Conservation (phyloP, 2,329 filamentous ascomycete species). For the Pseudopithomyces chartarum region DNA sequence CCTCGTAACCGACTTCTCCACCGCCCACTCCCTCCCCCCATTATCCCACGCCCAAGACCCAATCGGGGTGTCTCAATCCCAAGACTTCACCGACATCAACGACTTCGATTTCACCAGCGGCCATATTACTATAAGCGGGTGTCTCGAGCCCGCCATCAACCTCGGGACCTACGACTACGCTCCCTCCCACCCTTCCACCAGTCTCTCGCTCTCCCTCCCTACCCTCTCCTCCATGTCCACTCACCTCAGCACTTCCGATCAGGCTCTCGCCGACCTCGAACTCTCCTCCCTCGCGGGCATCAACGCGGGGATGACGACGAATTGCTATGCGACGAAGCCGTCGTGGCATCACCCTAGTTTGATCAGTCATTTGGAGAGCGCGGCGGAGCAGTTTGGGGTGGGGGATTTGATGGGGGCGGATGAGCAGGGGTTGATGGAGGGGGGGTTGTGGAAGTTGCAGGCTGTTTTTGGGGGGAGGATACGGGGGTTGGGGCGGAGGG, state of each 20-base stretch:
- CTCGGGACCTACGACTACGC: slow-evolving; percentile 26
- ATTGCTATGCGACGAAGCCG: slow-evolving; percentile 29
- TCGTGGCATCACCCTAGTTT: slow-evolving; percentile 27
- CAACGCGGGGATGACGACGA: background rate
- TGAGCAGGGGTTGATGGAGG: background rate
- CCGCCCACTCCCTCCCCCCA: slow-evolving; percentile 25
- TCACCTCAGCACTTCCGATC: slow-evolving; percentile 16
- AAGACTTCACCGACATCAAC: slow-evolving; percentile 33
- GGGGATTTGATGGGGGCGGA: slow-evolving; percentile 6
- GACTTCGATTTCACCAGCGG: slow-evolving; percentile 48
- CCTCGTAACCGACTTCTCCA: slow-evolving; percentile 34
- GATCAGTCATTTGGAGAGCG: slow-evolving; percentile 26
- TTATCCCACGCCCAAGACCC: slow-evolving; percentile 28
- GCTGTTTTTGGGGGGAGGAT: slow-evolving; percentile 24
- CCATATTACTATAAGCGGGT: slow-evolving; percentile 43
- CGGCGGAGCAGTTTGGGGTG: slow-evolving; percentile 23
- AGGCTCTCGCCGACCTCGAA: slow-evolving; percentile 13
- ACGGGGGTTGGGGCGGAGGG: slow-evolving; percentile 21
- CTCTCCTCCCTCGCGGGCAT: slow-evolving; percentile 14
- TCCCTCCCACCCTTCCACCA: slow-evolving; percentile 6
- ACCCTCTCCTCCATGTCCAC: slow-evolving; percentile 16
- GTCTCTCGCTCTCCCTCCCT: background rate
- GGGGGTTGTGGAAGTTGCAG: slow-evolving; percentile 33
- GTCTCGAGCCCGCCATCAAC: slow-evolving; percentile 42
- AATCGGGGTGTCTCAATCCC: slow-evolving; percentile 1